phyloP scores from a whole-genome alignment of 2,329 filamentous ascomycete species.

The Herpotrichia juniperi region DNA sequence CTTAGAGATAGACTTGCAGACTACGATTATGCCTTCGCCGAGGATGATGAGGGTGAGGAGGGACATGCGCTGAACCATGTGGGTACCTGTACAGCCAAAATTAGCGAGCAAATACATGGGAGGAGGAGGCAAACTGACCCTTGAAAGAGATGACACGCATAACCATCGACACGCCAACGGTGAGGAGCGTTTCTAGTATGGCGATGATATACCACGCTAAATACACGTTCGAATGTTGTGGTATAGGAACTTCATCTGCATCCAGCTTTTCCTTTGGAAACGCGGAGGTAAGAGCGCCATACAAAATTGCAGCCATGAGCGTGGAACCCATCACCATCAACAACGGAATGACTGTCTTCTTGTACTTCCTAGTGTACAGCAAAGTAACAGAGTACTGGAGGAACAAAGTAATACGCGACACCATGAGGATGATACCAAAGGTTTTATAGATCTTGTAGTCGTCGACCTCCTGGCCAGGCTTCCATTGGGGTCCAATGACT shows the following conservation, averaged over 20 bases:
- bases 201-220: conserved; percentile 60
- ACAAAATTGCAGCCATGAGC: conserved; percentile 40
- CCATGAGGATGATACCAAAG: conserved; percentile 47
- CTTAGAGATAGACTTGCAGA: conserved; percentile 40
- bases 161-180: conserved; percentile 35
- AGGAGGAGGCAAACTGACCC: not conserved
- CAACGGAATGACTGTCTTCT: conserved; percentile 38
- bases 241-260: not conserved
- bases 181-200: conserved; percentile 35
- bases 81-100: no score
- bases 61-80: conserved; percentile 46
- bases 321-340: conserved; percentile 39
- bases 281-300: conserved; percentile 38
- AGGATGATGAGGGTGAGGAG: conserved; percentile 47
- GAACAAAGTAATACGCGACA: conserved; percentile 41
- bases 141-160: conserved; percentile 46
- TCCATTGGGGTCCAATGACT: conserved; percentile 58
- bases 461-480: conserved; percentile 43
- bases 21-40: conserved; percentile 47
- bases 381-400: conserved; percentile 48
- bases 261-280: conserved; percentile 27
- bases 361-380: conserved; percentile 38
- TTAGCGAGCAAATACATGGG: not conserved
- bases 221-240: conserved; percentile 45
- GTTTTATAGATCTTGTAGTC: conserved; percentile 52